A percentile compares a stretch with the other conserved stretches of the same genome.
Conservation (phyloP, 225 moss, liverwort and hornwort species). For the Climacium dendroides region DNA sequence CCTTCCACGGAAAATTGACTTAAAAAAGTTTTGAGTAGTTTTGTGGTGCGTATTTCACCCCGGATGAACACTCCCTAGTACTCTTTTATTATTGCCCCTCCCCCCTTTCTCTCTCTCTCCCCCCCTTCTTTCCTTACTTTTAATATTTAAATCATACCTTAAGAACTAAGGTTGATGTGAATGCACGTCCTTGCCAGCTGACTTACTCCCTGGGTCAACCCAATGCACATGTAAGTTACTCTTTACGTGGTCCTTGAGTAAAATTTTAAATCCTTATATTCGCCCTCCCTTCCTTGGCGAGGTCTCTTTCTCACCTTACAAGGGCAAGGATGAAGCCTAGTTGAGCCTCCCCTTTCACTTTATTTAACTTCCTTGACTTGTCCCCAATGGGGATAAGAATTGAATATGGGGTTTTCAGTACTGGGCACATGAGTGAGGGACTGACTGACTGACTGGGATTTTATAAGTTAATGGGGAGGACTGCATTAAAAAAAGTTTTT, state of each 20-base stretch:
- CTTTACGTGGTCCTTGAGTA: background rate
- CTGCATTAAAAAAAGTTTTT: background rate
- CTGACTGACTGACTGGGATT: background rate
- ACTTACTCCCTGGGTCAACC: background rate
- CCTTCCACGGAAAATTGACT: background rate
- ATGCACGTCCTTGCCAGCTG: background rate
- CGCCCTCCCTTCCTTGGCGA: background rate
- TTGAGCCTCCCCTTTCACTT: background rate
- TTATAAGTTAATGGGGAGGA: background rate
- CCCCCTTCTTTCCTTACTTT: no score
- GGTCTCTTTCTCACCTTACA: slow-evolving; percentile 1
- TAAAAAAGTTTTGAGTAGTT: fast-evolving
- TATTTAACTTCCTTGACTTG: background rate
- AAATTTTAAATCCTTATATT: slow-evolving; percentile 6
- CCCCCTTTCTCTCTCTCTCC: no score
- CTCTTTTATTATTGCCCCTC: no score
- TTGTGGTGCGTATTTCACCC: no score
- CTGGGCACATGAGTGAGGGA: background rate
- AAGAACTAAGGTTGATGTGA: background rate
- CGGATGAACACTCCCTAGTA: background rate
- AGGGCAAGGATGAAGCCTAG: background rate
- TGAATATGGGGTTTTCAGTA: background rate
- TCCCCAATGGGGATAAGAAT: background rate
- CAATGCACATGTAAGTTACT: background rate
- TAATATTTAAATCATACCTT: background rate